Evolutionary conservation across 306 rosid species (phyloP), one percentile per base, ranked within the genome.

Genomic region (Dalbergia cochinchinensis): DNA sequence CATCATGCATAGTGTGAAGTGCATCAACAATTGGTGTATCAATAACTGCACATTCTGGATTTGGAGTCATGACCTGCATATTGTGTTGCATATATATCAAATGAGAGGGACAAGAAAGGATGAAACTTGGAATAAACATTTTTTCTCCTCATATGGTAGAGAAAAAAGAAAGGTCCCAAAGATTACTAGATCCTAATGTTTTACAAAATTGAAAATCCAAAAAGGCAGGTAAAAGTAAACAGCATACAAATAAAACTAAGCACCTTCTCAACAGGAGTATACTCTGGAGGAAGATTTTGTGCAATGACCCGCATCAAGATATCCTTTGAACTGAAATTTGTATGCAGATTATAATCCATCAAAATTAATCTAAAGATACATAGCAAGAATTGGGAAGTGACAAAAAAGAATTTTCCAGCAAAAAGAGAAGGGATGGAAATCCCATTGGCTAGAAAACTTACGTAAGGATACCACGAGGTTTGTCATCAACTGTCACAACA

Each of bases 11-110:
- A 13, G 88, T 88, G 79, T 96, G 99, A 84, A 96, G 92, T 61
- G 99, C 99, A 80, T 96, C 94, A 62, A 96, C 98, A 77, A 96
- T 96, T 65, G 99, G 91, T 26, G 97, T 92, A 83, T 96, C 99
- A 60, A 89, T 86, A 4, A 91, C 76, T 8, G 90, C 96, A 62
- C 96, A 91, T 83, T 96, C 93, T 79, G 99, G 99, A 85, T 93
- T 91, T 73, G 97, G 97, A 78, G 99, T 96, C 98, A 96, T 93
- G 71, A 96, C 96, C 99, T 96, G 80, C 74, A 77, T 61, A 72
- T 66, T 57, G 78, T 76, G 84, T 73, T 72, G 74, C 80, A 81
- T 37, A 76, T 34, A 73, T 45, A 45, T 61, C 51, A 84, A 69
- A 48, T 20, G 16, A 69, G 44, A 55, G 55, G 19, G 35, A 84